These are phyloP conservation scores for Penicillium vulpinum DNA, from an alignment of 2,329 filamentous ascomycete genomes.

Conservation along the genomic window DNA sequence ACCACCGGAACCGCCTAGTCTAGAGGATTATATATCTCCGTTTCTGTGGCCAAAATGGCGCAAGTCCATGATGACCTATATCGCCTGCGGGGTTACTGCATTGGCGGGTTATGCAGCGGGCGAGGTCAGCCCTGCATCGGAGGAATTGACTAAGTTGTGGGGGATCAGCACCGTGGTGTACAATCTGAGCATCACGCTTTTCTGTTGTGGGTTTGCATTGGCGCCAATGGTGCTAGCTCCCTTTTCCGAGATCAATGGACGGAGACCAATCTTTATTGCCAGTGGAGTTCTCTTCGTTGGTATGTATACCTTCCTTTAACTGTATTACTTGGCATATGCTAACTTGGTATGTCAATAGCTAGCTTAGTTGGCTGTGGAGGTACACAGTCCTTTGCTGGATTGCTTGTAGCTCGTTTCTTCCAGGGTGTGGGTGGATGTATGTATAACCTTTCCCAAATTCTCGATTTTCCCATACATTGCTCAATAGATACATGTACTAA, in stretches of 20 bases:
- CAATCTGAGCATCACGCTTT: slow-evolving; percentile 76
- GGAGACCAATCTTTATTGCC: slow-evolving; percentile 75
- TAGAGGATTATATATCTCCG: slow-evolving; percentile 68
- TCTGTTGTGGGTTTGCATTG: slow-evolving; percentile 76
- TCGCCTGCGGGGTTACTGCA: slow-evolving; percentile 74
- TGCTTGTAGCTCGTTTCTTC: slow-evolving; percentile 74
- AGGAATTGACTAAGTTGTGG: slow-evolving; percentile 66
- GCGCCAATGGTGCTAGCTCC: slow-evolving; percentile 88
- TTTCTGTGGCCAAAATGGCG: slow-evolving; percentile 69
- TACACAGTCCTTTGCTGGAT: slow-evolving; percentile 67
- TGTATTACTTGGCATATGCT: neutral
- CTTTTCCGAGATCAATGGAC: slow-evolving; percentile 83
- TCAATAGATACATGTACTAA: neutral
- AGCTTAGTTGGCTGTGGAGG: slow-evolving; percentile 74
- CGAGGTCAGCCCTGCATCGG: slow-evolving; percentile 70
- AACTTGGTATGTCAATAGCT: slow-evolving; percentile 26
- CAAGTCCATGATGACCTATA: slow-evolving; percentile 69
- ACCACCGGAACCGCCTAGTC: slow-evolving; percentile 63
- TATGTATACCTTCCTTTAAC: slow-evolving; percentile 15
- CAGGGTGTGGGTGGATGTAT: slow-evolving; percentile 73
- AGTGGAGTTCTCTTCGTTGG: slow-evolving; percentile 70
- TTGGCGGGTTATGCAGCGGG: slow-evolving; percentile 80
- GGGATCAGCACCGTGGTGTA: slow-evolving; percentile 64
- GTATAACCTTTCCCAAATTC: slow-evolving; percentile 27
- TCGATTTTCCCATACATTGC: too few relatives aligned